These are phyloP conservation scores for Sophora flavescens DNA, from an alignment of 306 rosid species.

Conservation along the genomic window DNA sequence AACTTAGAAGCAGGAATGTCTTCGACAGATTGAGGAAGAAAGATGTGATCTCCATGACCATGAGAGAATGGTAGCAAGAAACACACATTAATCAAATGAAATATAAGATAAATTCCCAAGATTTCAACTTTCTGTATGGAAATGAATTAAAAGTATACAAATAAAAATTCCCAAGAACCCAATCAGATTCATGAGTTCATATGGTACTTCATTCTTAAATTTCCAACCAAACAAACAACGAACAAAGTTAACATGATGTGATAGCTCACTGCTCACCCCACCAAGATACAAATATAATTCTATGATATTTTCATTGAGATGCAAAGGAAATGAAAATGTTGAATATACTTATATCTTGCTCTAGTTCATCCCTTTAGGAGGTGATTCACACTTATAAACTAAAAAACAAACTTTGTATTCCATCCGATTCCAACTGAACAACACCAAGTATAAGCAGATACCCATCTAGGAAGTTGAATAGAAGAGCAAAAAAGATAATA, in stretches of 20 bases:
- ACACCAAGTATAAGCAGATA: constrained; percentile 31
- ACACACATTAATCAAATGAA: too few relatives aligned
- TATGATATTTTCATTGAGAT: constrained; percentile 14
- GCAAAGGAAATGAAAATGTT: constrained; percentile 11
- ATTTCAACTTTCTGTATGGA: too few relatives aligned
- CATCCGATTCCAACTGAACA: constrained; percentile 39
- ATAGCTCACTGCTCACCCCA: neutral
- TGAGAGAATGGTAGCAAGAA: too few relatives aligned
- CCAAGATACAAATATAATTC: constrained; percentile 10
- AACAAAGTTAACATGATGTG: constrained; percentile 35
- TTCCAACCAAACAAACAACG: constrained; percentile 14
- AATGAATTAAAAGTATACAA: too few relatives aligned
- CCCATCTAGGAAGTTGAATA: constrained; percentile 31
- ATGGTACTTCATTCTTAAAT: too few relatives aligned
- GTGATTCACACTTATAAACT: constrained; percentile 15
- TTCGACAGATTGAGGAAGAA: too few relatives aligned
- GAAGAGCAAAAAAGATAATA: neutral
- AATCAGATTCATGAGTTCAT: too few relatives aligned
- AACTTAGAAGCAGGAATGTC: too few relatives aligned
- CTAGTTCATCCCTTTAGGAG: neutral
- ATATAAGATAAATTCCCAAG: too few relatives aligned
- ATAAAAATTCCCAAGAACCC: too few relatives aligned
- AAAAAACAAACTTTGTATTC: constrained; percentile 34
- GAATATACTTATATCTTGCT: constrained; percentile 25
- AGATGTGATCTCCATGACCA: too few relatives aligned